Base-by-base conservation (phyloP, 2,329 filamentous ascomycete genomes). In the Trichoderma atroviride region DNA sequence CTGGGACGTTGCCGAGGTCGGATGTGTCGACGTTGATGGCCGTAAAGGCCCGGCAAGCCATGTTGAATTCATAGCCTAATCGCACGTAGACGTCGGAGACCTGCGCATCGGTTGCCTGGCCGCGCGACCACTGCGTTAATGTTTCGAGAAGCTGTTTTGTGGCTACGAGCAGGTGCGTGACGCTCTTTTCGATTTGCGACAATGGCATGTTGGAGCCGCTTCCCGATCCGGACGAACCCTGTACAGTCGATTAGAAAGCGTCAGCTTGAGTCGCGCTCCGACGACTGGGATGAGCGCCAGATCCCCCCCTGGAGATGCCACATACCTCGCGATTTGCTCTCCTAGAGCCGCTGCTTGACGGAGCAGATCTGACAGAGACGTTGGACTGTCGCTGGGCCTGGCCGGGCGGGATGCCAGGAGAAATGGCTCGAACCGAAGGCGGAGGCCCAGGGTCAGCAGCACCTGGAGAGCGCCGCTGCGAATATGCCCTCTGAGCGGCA, bases 71-170 rank as follows among this genome's bases (percentile, higher is more conserved):
- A 81, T 99, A 99, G 58, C 96, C 96, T 71, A 99, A 84, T 71
- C 96, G 91, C 71, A 99, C 96, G 78, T 99, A 99, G 75, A 99
- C 96, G 79, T 99, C 96, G 14, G 96, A 98, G 70, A 99, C 96
- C 79, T 98, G 93, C 71, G 91, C 92, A 81, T 99, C 96, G 72
- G 93, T 94, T 67, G 96, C 94, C 75, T 92, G 90, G 71, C 92
- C 91, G 69, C 95, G 92, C 70, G 96, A 99, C 96, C 96, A 99
- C 85, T 97, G 92, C 58, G 96, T 99, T 71, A 99, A 85, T 6
- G 95, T 99, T 83, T 99, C 96, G 71, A 99, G 90, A 2, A 99
- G 89, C 81, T 98, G 94, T 80, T 99, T 99, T 40, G 96, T 99
- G 43, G 96, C 96, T 73, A 99, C 95, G 43, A 99, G 89, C 56